A percentile compares a stretch with the other conserved stretches of the same genome.
These are phyloP conservation scores for Nothopassalora personata DNA, from an alignment of 2,329 filamentous ascomycete species.

Conservation along the genomic window DNA sequence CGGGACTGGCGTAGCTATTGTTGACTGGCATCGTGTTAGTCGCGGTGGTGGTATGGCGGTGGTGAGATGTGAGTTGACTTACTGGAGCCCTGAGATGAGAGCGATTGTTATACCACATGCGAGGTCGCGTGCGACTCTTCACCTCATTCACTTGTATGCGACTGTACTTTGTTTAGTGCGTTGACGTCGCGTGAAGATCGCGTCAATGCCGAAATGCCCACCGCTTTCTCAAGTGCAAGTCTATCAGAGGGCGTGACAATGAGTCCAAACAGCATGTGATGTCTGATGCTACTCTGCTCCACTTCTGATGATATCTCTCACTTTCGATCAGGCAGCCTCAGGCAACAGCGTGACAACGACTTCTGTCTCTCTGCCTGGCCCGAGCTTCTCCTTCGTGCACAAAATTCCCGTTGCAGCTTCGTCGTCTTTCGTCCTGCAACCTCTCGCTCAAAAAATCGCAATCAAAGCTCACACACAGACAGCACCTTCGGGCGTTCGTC, in stretches of 20 bases:
- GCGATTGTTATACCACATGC: background rate
- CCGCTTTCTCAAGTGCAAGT: background rate
- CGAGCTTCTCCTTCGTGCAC: background rate
- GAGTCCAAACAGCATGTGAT: background rate
- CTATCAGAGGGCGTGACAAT: background rate
- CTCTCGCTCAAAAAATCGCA: conserved; percentile 99
- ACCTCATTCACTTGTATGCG: background rate
- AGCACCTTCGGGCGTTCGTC: conserved; percentile 43
- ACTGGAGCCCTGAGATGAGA: background rate
- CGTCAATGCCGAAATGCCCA: background rate
- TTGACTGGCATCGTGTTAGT: conserved; percentile 32
- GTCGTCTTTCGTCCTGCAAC: conserved; percentile 52
- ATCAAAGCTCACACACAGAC: conserved; percentile 95
- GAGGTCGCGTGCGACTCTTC: background rate
- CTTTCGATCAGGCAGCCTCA: background rate
- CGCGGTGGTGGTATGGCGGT: conserved; percentile 45
- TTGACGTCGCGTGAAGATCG: background rate
- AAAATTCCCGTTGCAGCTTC: background rate
- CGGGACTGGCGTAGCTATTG: conserved; percentile 2
- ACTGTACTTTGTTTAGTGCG: background rate
- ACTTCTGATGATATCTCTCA: background rate
- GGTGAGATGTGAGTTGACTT: conserved; percentile 40
- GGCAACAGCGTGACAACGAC: background rate
- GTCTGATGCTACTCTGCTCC: no score
- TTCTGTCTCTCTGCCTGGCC: background rate